Percentiles rank a stretch among this genome's conserved stretches.
Evolutionary conservation across 1,284 basidiomycete species (phyloP).

Genomic region (Meripilus lineatus): DNA sequence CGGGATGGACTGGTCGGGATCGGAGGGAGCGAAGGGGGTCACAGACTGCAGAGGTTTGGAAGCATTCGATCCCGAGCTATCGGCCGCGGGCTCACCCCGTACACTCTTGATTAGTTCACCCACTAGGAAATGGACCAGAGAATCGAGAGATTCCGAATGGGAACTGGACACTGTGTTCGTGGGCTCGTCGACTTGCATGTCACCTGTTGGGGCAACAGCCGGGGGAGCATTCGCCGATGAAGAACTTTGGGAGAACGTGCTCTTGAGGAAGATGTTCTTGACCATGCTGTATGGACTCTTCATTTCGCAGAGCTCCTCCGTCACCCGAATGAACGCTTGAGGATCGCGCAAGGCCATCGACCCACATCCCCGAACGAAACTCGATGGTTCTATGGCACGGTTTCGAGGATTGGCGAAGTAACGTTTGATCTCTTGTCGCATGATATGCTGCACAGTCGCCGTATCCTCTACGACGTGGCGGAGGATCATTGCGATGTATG

Average conservation of each 20-base stretch:
- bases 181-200: slow-evolving; percentile 70
- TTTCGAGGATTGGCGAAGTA: slow-evolving; percentile 72
- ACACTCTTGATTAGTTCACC: slow-evolving; percentile 63
- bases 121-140: slow-evolving; percentile 69
- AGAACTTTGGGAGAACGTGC: slow-evolving; percentile 17
- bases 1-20: background rate
- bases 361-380: slow-evolving; percentile 75
- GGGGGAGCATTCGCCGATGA: slow-evolving; percentile 18
- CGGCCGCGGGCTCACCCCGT: slow-evolving; percentile 32
- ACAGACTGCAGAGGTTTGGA: slow-evolving; percentile 9
- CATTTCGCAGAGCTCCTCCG: slow-evolving; percentile 69
- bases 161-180: slow-evolving; percentile 17
- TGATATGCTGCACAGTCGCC: slow-evolving; percentile 61
- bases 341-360: slow-evolving; percentile 84
- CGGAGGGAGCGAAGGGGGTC: slow-evolving; percentile 14
- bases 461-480: slow-evolving; percentile 88
- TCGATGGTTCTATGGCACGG: slow-evolving; percentile 64
- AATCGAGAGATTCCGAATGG: slow-evolving; percentile 51
- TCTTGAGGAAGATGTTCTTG: slow-evolving; percentile 64
- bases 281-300: slow-evolving; percentile 57
- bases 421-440: slow-evolving; percentile 79
- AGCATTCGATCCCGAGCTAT: slow-evolving; percentile 7
- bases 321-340: slow-evolving; percentile 70
- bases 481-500: slow-evolving; percentile 83
- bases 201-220: slow-evolving; percentile 26